Conservation (phyloP, 208 protist species). For the Angomonas deanei region DNA sequence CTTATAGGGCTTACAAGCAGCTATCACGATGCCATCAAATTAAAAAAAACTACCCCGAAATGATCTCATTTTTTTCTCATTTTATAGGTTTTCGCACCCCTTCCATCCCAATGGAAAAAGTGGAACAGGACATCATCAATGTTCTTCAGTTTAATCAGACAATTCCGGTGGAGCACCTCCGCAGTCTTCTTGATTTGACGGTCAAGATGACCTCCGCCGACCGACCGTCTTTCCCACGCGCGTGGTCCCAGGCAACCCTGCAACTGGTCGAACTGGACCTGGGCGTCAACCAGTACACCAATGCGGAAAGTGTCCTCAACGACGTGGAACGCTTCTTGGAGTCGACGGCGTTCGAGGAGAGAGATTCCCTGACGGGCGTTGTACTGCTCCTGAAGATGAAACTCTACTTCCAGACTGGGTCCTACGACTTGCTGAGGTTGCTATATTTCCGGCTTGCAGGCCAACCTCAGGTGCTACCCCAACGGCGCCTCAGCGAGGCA, state of each 20-base stretch:
- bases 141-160: slow-evolving; percentile 82
- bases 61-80: slow-evolving; percentile 70
- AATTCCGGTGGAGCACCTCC: slow-evolving; percentile 45
- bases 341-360: slow-evolving; percentile 3
- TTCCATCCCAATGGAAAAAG: slow-evolving; percentile 21
- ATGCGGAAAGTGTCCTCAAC: not conserved
- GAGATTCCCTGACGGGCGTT: slow-evolving; percentile 12
- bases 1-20: slow-evolving; percentile 94
- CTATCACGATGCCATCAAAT: slow-evolving; percentile 79
- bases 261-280: slow-evolving; percentile 13
- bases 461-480: slow-evolving; percentile 65
- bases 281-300: slow-evolving; percentile 1
- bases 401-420: slow-evolving; percentile 11
- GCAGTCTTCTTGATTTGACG: slow-evolving; percentile 59
- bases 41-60: slow-evolving; percentile 68
- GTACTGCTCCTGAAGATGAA: slow-evolving; percentile 12
- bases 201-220: slow-evolving; percentile 55
- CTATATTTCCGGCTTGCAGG: slow-evolving; percentile 28
- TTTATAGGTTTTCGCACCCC: slow-evolving; percentile 52
- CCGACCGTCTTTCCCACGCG: slow-evolving; percentile 12
- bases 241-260: slow-evolving; percentile 92
- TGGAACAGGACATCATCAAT: slow-evolving; percentile 84
- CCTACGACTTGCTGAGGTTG: slow-evolving; percentile 24
- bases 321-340: not conserved
- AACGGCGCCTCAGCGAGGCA: slow-evolving; percentile 60